Base-by-base conservation (phyloP, 2,329 filamentous ascomycete species). In the Sphaerostilbella broomeana region DNA sequence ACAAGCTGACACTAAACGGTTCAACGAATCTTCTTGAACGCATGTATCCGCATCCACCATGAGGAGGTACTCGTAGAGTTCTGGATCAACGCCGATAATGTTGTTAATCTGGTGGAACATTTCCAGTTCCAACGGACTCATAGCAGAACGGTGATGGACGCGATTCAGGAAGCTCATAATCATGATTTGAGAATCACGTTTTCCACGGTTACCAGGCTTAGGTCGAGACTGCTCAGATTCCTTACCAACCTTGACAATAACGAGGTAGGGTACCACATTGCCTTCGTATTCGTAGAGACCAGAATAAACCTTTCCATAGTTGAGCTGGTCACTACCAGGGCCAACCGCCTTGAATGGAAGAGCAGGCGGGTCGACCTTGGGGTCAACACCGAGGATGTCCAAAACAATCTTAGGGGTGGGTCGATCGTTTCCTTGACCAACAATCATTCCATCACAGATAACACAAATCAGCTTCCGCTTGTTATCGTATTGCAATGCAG, bases 21-120 rank as follows among this genome's bases (percentile, higher is more conserved):
- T 98, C 27, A 95, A 72, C 1, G 90, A 86, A 60, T 98, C 92
- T 57, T 95, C 88, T 45, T 79, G 78, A 42, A 98, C 92, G 61
- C 81, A 86, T 3, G 92, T 98, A 74, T 98, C 92, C 55, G 92
- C 92, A 64, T 98, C 92, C 46, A 98, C 84, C 89, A 95, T 95
- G 50, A 98, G 73, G 38, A 97, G 72, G 54, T 95, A 98, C 61
- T 98, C 92, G 59, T 98, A 98, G 12, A 98, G 74, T 59, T 95
- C 89, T 3, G 92, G 92, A 53, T 98, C 89, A 12, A 98, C 92
- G 53, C 92, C 92, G 47, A 98, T 98, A 52, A 98, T 86, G 60
- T 98, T 98, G 74, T 95, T 95, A 69, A 98, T 87, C 61, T 98
- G 92, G 58, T 98, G 92, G 70, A 95, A 97, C 73, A 97, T 94